These are phyloP conservation scores for Hymenotorrendiella dingleyae DNA, from an alignment of 2,329 filamentous ascomycete species.

Conservation along the genomic window DNA sequence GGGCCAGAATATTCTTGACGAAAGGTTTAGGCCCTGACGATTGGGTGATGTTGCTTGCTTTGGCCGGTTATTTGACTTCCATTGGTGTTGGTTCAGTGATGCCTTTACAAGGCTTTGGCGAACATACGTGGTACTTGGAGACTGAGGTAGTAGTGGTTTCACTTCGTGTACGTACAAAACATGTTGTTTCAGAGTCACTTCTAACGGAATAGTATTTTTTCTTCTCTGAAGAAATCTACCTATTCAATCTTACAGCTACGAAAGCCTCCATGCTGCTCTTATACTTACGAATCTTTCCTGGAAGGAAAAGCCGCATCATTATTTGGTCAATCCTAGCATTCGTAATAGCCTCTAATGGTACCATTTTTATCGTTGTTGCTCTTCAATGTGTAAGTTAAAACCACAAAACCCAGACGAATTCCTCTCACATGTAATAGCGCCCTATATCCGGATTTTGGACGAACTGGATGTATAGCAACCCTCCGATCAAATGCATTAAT, in stretches of 20 bases:
- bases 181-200: neutral
- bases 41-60: slow-evolving; percentile 10
- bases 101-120: slow-evolving; percentile 7
- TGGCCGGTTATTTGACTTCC: slow-evolving; percentile 1
- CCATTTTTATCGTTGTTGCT: slow-evolving; percentile 2
- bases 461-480: slow-evolving; percentile 13
- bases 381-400: slow-evolving; percentile 11
- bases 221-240: slow-evolving; percentile 7
- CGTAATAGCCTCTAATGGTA: slow-evolving; percentile 2
- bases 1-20: slow-evolving; percentile 5
- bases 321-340: slow-evolving; percentile 1
- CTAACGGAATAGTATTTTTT: slow-evolving; percentile 7
- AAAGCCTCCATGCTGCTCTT: slow-evolving; percentile 13
- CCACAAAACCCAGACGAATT: neutral
- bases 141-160: neutral
- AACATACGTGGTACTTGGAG: slow-evolving; percentile 11
- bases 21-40: slow-evolving; percentile 10
- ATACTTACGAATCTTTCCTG: slow-evolving; percentile 12
- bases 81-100: slow-evolving; percentile 2
- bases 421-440: neutral
- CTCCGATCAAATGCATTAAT: slow-evolving; percentile 9
- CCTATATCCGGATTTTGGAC: slow-evolving; percentile 10
- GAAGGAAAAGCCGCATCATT: neutral
- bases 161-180: neutral
- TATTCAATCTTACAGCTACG: slow-evolving; percentile 5